Evolutionary conservation across 768 basidiomycete species (phyloP).

Genomic region (Boletellus ananas): DNA sequence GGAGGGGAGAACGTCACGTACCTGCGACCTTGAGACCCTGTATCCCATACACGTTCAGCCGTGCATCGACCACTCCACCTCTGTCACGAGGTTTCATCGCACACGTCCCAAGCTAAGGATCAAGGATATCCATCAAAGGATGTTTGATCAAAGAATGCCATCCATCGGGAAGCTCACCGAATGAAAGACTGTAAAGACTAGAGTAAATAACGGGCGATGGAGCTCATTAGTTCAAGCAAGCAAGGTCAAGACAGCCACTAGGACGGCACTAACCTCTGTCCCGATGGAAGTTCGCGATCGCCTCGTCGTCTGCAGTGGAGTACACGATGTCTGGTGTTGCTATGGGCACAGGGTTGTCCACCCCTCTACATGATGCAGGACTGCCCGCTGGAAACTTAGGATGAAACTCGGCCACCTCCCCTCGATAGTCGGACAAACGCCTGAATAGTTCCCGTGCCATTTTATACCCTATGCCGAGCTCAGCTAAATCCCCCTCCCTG

Average conservation of each 20-base stretch:
- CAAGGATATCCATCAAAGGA: no score
- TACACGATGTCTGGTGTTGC: slow-evolving; percentile 30
- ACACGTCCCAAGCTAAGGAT: slow-evolving; percentile 56
- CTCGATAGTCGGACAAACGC: slow-evolving; percentile 38
- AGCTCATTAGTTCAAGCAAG: background rate
- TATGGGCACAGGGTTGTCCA: slow-evolving; percentile 20
- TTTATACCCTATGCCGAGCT: slow-evolving; percentile 54
- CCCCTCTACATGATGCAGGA: slow-evolving; percentile 19
- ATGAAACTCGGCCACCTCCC: slow-evolving; percentile 4
- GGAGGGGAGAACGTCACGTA: background rate
- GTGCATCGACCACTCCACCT: slow-evolving; percentile 11
- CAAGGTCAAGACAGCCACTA: no score
- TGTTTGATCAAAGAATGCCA: no score
- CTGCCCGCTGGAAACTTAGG: slow-evolving; percentile 29
- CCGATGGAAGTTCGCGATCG: slow-evolving; percentile 26
- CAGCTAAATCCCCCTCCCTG: slow-evolving; percentile 36
- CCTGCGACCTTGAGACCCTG: slow-evolving; percentile 16
- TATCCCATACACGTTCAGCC: slow-evolving; percentile 15
- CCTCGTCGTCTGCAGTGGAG: slow-evolving; percentile 31
- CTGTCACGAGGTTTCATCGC: slow-evolving; percentile 51
- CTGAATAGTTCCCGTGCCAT: slow-evolving; percentile 48
- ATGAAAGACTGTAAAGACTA: background rate
- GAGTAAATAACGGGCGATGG: background rate
- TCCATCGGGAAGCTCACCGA: background rate
- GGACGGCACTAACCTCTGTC: background rate